These are phyloP conservation scores for Rhododendron griersonianum DNA, from an alignment of 148 eudicot genomes.

Conservation along the genomic window DNA sequence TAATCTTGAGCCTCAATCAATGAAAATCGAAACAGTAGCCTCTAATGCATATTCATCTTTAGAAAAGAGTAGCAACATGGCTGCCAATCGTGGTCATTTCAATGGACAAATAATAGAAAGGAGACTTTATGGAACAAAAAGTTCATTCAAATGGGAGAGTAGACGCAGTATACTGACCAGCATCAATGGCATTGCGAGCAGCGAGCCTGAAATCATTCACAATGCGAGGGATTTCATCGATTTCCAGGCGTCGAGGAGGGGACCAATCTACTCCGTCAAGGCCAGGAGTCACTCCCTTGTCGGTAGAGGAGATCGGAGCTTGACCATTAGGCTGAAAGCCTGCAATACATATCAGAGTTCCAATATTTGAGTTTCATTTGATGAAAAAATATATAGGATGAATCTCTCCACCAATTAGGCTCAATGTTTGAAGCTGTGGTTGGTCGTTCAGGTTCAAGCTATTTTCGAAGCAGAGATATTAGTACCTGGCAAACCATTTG, in stretches of 20 bases:
- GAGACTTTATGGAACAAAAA: neutral
- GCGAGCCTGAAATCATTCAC: constrained; percentile 33
- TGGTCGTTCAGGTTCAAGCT: neutral
- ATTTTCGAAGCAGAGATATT: neutral
- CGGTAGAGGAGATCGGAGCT: constrained; percentile 28
- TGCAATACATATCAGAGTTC: neutral
- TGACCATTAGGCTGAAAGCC: constrained; percentile 30
- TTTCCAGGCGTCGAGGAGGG: constrained; percentile 25
- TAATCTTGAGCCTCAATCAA: neutral
- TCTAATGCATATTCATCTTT: neutral
- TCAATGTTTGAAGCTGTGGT: neutral
- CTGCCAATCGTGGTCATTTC: neutral
- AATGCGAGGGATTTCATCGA: constrained; percentile 25
- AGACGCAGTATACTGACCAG: constrained; percentile 14
- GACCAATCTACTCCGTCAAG: constrained; percentile 19
- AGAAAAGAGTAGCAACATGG: neutral
- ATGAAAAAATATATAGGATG: neutral
- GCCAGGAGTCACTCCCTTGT: constrained; percentile 27
- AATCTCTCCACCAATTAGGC: neutral
- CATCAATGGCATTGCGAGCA: constrained; percentile 37
- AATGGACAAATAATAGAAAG: neutral
- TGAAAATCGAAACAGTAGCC: neutral
- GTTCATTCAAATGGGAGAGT: neutral
- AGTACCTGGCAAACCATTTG: neutral
- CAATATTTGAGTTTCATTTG: neutral